Evolutionary conservation across 352 stramenopile species (phyloP), one percentile per base, ranked within the genome.

Genomic region (Phytopythium sindhum): DNA sequence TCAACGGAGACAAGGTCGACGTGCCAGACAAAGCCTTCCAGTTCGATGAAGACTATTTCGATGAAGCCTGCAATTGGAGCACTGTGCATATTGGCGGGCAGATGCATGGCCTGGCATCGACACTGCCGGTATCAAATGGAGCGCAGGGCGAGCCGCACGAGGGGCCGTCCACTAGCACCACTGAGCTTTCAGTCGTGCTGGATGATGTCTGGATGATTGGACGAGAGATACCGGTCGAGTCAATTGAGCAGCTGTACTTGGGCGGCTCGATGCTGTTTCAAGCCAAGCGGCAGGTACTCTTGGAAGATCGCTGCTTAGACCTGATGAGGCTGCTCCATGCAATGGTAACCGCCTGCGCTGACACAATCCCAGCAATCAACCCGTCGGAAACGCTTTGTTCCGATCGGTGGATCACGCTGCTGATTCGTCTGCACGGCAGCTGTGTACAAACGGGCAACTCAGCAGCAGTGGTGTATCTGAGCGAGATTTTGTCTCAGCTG

Each of bases 171-270:
- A 2, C 9, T 2, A 33, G 14, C 15, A 15, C 7, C 35, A 11
- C 21, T 1, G 33, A 31, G 21, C 35, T 59, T 21, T 31, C 31
- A 28, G 23, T 37, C 12, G 57, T 75, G 23, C 21, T 85, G 23
- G 74, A 85, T 15, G 74, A 85, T 67, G 45, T 82, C 9, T 42
- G 66, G 42, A 44, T 83, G 37, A 39, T 66, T 7, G 37, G 35
- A 9, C 53, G 24, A 4, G 3, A 11, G 5, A n/a, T 33, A 10
- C 1, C 35, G 7, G 4, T 6, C 11, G 31, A 23, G 0, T 14
- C 15, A 3, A 59, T 59, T 4, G 5, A 31, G 14, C 21, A 26
- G 9, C 7, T 59, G 2, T 29, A 19, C 4, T 28, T 17, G 21
- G 35, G 53, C 14, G 53, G 53, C 1, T 19, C 53, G 5, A 14